Conservation (phyloP, 2,329 filamentous ascomycete species). For the Camptophora hylomeconis region DNA sequence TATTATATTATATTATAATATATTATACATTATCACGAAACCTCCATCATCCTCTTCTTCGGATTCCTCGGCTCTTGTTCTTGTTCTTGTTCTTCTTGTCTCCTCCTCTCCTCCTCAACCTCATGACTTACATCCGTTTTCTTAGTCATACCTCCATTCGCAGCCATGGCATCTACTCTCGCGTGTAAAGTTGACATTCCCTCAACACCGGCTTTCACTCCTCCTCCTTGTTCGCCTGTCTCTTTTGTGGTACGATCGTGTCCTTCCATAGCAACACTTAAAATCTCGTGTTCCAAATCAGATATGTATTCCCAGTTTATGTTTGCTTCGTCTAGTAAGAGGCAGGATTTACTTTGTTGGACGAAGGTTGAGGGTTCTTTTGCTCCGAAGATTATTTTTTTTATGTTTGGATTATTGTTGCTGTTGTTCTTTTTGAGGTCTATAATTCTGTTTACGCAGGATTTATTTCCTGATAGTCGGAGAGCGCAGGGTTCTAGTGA, state of each 20-base stretch:
- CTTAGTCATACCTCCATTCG: too few relatives aligned
- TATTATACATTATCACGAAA: too few relatives aligned
- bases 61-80: constrained; percentile 28
- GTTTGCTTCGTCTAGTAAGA: constrained; percentile 56
- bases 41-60: constrained; percentile 36
- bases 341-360: constrained; percentile 61
- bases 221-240: constrained; percentile 18
- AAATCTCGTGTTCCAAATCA: constrained; percentile 69
- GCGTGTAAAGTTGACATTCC: too few relatives aligned
- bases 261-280: constrained; percentile 70
- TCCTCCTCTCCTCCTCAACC: neutral
- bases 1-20: too few relatives aligned
- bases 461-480: constrained; percentile 32
- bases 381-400: constrained; percentile 74
- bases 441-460: constrained; percentile 64
- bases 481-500: constrained; percentile 57
- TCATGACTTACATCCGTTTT: neutral
- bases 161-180: constrained; percentile 1
- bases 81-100: constrained; percentile 25
- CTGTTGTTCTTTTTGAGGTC: constrained; percentile 22
- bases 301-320: constrained; percentile 59
- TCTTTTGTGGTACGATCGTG: constrained; percentile 43
- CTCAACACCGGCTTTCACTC: too few relatives aligned
- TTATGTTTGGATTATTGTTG: constrained; percentile 46
- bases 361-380: constrained; percentile 87